Evolutionary conservation across 495 filamentous ascomycete genomes (phyloP).

Genomic region (Talaromyces trachyspermus): DNA sequence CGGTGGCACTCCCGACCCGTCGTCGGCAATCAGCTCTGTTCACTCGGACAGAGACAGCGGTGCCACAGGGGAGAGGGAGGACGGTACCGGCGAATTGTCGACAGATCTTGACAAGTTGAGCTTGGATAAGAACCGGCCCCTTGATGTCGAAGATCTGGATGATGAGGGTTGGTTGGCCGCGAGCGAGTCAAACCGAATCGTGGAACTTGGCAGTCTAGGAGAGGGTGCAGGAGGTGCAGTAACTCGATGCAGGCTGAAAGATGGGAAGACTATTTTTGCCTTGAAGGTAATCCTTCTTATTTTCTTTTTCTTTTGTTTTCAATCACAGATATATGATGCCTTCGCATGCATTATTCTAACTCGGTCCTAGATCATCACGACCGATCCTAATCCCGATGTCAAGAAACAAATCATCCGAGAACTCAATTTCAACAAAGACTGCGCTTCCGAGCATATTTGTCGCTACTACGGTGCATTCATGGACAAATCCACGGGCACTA

Average conservation of each 20-base stretch:
- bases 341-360: neutral
- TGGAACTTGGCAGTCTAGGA: constrained; percentile 82
- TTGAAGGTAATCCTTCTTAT: constrained; percentile 63
- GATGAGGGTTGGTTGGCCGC: constrained; percentile 93
- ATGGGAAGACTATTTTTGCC: constrained; percentile 90
- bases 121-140: constrained; percentile 67
- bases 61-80: constrained; percentile 66
- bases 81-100: constrained; percentile 56
- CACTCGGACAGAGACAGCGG: constrained; percentile 68
- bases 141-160: constrained; percentile 91
- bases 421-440: constrained; percentile 94
- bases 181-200: constrained; percentile 76
- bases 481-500: constrained; percentile 86
- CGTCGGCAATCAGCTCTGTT: constrained; percentile 77
- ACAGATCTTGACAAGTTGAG: constrained; percentile 68
- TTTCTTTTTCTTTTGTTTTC: neutral
- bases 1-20: constrained; percentile 69
- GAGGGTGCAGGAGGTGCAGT: constrained; percentile 96
- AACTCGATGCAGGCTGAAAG: constrained; percentile 79
- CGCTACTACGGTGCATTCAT: constrained; percentile 95
- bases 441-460: constrained; percentile 88
- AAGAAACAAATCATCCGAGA: constrained; percentile 97
- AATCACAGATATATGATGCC: neutral
- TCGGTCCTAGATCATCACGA: constrained; percentile 77
- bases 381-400: constrained; percentile 92